Percentiles rank a stretch among this genome's conserved stretches.
phyloP scores from a whole-genome alignment of 2,329 filamentous ascomycete genomes.

The Salinomyces thailandicus region DNA sequence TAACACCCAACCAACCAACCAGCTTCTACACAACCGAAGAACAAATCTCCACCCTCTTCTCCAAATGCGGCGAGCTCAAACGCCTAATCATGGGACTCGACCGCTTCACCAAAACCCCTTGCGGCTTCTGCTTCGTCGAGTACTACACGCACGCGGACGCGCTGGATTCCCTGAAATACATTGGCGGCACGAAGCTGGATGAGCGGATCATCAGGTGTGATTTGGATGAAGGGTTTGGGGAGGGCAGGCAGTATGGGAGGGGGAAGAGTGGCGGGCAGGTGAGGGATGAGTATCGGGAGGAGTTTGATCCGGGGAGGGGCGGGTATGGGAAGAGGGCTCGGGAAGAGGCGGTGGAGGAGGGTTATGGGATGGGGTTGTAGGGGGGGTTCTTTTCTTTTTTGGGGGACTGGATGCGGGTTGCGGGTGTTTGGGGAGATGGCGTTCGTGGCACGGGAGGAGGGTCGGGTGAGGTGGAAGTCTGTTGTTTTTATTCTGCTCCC shows the following conservation, averaged over 20 bases:
- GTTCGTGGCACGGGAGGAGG: too few species aligned
- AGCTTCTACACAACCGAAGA: constrained; percentile 78
- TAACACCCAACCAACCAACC: constrained; percentile 16
- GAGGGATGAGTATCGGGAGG: constrained; percentile 91
- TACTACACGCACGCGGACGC: constrained; percentile 98
- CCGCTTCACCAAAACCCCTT: constrained; percentile 93
- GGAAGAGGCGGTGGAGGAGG: constrained; percentile 37
- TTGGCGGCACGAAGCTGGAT: constrained; percentile 94
- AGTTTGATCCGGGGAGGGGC: constrained; percentile 89
- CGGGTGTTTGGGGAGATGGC: too few species aligned
- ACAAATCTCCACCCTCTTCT: constrained; percentile 72
- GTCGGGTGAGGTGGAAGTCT: too few species aligned
- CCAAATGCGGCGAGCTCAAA: constrained; percentile 85
- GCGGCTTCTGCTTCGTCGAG: constrained; percentile 98
- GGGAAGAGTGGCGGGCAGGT: constrained; percentile 96
- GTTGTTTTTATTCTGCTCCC: too few species aligned
- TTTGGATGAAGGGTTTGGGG: constrained; percentile 87
- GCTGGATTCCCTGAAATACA: constrained; percentile 95
- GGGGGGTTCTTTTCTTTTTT: too few species aligned
- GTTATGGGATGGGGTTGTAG: constrained; percentile 11
- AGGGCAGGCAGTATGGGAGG: constrained; percentile 87
- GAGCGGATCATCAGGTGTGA: constrained; percentile 94
- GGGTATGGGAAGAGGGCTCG: constrained; percentile 73
- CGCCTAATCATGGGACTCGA: constrained; percentile 96
- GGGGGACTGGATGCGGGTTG: too few species aligned